phyloP scores from a whole-genome alignment of 148 eudicot genomes.

The Dysphania ambrosioides region DNA sequence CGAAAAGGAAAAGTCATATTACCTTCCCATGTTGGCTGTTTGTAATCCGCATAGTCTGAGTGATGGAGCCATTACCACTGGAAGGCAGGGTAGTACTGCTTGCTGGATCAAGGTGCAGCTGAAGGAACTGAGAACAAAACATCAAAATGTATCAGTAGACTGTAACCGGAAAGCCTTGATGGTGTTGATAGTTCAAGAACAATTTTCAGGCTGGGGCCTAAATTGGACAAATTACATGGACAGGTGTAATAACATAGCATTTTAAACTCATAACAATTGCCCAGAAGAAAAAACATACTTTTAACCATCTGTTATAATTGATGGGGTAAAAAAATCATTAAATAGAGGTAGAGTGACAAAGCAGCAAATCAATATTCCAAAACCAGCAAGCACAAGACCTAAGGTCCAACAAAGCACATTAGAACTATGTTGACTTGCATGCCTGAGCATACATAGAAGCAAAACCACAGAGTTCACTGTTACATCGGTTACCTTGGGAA shows the following conservation, averaged over 20 bases:
- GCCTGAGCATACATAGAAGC: conserved; percentile 4
- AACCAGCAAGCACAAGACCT: conserved; percentile 2
- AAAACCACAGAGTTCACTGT: not conserved
- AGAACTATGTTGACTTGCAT: not conserved
- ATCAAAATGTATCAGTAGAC: conserved; percentile 20
- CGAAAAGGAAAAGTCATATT: conserved; percentile 14
- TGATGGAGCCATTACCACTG: conserved; percentile 61
- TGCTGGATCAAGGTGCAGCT: conserved; percentile 89
- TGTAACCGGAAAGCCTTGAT: not conserved
- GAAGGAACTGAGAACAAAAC: conserved; percentile 68
- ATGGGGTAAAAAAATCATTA: no score
- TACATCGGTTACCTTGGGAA: conserved; percentile 68
- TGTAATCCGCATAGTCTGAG: conserved; percentile 68
- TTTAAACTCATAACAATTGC: no score
- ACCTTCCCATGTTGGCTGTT: conserved; percentile 99
- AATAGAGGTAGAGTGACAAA: no score
- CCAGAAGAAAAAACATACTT: no score
- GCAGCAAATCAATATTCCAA: not conserved
- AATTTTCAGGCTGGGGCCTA: not conserved
- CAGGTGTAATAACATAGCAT: not conserved
- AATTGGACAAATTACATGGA: not conserved
- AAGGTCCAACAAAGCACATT: not conserved
- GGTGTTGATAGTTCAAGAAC: not conserved
- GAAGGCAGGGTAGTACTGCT: conserved; percentile 71
- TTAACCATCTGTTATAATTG: no score